Evolutionary conservation across 139 green algal species (phyloP), one percentile per base, ranked within the genome.

Genomic region (Micractinium sp.): DNA sequence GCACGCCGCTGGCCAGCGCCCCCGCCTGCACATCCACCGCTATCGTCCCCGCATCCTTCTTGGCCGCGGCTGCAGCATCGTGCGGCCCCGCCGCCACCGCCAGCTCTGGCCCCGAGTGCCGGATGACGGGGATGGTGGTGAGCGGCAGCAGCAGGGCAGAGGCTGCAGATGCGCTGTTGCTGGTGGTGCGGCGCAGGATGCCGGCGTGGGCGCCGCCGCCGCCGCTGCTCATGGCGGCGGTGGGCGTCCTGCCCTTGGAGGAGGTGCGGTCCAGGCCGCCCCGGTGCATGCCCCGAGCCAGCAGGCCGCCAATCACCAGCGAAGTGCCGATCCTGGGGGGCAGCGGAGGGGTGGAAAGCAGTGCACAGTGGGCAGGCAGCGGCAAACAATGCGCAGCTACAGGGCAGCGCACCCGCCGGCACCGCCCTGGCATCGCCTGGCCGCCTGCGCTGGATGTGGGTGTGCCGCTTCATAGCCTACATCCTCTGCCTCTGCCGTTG

Each of bases 301-400:
- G 27, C 63, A 92, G 85, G 16, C 89, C 89, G 12, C 89, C 74
- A 61, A 92, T 89, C 27, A 92, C 89, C 15, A 92, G 88, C 0
- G 85, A 5, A 1, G 85, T 87, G 47, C 89, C 89, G 15, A 89
- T 20, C 83, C 83, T 87, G 82, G 27, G 63, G 22, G 12, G 20
- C 7, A 71, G 63, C 20, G 14, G 63, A 23, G 12, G 63, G 63
- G 47, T 9, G 47, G 47, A 56, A 9, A n/a, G n/a, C n/a, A n/a
- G n/a, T n/a, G n/a, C n/a, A n/a, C n/a, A n/a, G n/a, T n/a, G 47
- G 47, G 47, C 47, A 56, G 47, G 47, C 47, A 56, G 47, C 9
- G 47, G 47, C 47, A 9, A 16, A 9, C 47, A 9, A 9, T 9
- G 47, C 47, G 9, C 47, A 56, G 47, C 47, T 56, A 9, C 47